Evolutionary conservation across 306 rosid species (phyloP).

Genomic region (Acacia confusa): DNA sequence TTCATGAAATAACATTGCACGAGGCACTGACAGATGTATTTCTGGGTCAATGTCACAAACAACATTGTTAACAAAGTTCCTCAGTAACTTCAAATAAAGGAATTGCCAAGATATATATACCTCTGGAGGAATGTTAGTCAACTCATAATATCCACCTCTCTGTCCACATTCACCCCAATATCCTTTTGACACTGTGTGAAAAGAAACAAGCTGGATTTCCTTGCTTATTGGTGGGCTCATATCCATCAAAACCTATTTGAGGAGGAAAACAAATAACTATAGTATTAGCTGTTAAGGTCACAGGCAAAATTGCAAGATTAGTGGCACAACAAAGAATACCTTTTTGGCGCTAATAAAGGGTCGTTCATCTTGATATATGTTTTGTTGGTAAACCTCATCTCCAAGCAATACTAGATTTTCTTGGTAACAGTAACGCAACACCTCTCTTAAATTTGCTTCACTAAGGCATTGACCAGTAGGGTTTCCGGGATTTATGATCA

Average conservation of each 20-base stretch:
- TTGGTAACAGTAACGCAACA: constrained; percentile 66
- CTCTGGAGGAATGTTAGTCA: constrained; percentile 93
- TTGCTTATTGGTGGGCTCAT: constrained; percentile 78
- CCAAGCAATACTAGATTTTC: constrained; percentile 90
- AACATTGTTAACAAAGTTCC: neutral
- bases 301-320: constrained; percentile 23
- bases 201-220: constrained; percentile 88
- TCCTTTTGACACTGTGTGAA: constrained; percentile 94
- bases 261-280: neutral
- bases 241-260: constrained; percentile 70
- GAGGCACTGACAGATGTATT: neutral
- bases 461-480: constrained; percentile 98
- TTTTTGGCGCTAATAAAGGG: constrained; percentile 87
- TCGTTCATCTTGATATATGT: constrained; percentile 91
- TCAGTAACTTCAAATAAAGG: neutral
- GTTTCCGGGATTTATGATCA: constrained; percentile 96
- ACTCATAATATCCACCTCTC: constrained; percentile 98
- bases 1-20: neutral
- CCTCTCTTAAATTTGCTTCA: constrained; percentile 74
- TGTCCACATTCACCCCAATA: constrained; percentile 99
- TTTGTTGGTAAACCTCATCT: constrained; percentile 97
- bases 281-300: constrained; percentile 21
- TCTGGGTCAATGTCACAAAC: neutral
- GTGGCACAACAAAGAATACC: constrained; percentile 43
- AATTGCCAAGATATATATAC: constrained; percentile 46